Evolutionary conservation across 768 basidiomycete species (phyloP).

Genomic region (Galerina marginata): DNA sequence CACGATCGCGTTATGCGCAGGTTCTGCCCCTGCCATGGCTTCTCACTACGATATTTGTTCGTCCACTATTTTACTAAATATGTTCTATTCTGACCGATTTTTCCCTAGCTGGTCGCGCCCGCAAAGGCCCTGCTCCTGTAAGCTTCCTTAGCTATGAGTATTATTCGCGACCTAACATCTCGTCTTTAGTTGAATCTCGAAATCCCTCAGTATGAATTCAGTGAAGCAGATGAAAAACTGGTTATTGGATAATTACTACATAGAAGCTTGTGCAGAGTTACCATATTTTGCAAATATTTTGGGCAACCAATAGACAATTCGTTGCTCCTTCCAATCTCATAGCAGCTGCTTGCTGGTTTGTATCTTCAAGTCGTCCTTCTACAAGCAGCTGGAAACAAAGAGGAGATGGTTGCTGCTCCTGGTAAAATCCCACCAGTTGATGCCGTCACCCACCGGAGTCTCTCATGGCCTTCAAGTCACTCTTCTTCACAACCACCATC

Average conservation of each 20-base stretch:
- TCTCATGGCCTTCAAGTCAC: too few species aligned
- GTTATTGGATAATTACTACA: conserved; percentile 70
- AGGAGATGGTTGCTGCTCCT: too few species aligned
- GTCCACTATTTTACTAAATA: conserved; percentile 28
- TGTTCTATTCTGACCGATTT: conserved; percentile 8
- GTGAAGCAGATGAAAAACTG: conserved; percentile 85
- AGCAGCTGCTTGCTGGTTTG: neutral
- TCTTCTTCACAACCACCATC: conserved; percentile 7
- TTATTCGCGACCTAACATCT: conserved; percentile 10
- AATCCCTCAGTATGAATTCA: conserved; percentile 87
- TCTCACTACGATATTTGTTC: conserved; percentile 97
- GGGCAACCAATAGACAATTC: conserved; percentile 31
- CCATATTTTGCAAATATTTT: conserved; percentile 16
- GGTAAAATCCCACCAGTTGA: neutral
- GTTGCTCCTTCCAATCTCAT: conserved; percentile 1
- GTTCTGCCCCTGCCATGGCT: conserved; percentile 99
- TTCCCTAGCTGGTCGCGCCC: conserved; percentile 82
- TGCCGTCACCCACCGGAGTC: conserved; percentile 8
- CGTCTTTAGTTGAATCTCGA: conserved; percentile 86
- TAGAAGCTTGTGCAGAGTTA: conserved; percentile 17
- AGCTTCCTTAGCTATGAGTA: conserved; percentile 34
- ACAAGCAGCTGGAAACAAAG: too few species aligned
- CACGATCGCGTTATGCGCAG: conserved; percentile 34
- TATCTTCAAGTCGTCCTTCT: too few species aligned
- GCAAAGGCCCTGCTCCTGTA: conserved; percentile 96